Conservation (phyloP, 768 basidiomycete genomes). For the Glaciozyma martinii region DNA sequence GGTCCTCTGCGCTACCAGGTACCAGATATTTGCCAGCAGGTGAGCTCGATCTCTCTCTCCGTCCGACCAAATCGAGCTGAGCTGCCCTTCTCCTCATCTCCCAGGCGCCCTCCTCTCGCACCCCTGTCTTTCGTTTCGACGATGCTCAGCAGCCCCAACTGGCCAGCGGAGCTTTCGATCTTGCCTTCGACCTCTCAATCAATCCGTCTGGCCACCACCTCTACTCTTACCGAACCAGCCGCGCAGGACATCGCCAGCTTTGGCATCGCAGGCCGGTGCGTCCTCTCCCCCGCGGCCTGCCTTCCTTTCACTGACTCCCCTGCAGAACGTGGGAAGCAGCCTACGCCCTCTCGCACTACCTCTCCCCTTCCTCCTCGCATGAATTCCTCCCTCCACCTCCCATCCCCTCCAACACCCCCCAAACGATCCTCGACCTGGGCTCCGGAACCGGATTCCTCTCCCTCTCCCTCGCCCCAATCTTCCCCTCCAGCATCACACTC, state of each 20-base stretch:
- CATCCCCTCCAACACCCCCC: constrained; percentile 34
- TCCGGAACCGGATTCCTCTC: constrained; percentile 64
- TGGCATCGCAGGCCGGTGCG: constrained; percentile 24
- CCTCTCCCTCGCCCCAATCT: constrained; percentile 45
- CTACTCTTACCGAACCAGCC: neutral
- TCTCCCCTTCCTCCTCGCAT: constrained; percentile 56
- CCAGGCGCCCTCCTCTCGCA: no score
- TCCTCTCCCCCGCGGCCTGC: no score
- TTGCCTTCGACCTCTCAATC: neutral
- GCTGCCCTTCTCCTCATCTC: no score
- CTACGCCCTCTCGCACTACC: constrained; percentile 52
- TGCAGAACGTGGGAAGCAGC: constrained; percentile 55
- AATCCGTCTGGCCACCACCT: neutral
- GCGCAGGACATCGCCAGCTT: constrained; percentile 20
- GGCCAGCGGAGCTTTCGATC: neutral
- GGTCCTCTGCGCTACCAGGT: no score
- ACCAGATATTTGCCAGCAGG: no score
- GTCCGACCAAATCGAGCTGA: no score
- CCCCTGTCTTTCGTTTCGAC: neutral
- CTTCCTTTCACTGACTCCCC: no score
- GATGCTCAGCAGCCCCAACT: neutral
- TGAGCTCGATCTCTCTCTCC: no score
- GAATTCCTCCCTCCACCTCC: constrained; percentile 34
- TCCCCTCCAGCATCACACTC: constrained; percentile 36
- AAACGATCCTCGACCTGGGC: constrained; percentile 59